Base-by-base conservation (phyloP, 495 filamentous ascomycete genomes). In the Penicillium lividum region DNA sequence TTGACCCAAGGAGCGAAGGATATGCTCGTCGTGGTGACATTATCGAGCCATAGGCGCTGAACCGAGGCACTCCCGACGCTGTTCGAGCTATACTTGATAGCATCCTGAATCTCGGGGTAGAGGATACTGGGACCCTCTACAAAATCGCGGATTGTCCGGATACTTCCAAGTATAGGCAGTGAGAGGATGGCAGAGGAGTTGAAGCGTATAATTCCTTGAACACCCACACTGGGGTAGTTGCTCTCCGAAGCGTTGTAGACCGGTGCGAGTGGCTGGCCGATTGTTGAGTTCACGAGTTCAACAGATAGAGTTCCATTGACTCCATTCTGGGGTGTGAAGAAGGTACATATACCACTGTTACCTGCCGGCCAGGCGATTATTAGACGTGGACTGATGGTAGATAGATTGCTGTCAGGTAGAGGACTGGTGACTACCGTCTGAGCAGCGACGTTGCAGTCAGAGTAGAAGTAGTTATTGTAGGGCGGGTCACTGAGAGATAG, bases 341-440 rank as follows among this genome's bases (percentile, higher is more conserved):
- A 86, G 3, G 78, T 64, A 7, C 75, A 75, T 30, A 79, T 73
- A 30, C 85, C 85, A 54, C 84, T 86, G 63, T 88, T 82, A 10
- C 85, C 85, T 9, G 84, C 82, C 8, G 85, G 84, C 85, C 85
- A 88, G 10, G 85, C 85, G 43, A 87, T 67, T 11, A 88, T 70
- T 48, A 87, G 63, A 50, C 84, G 74, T 18, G 84, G 83, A 1
- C 75, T 66, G 54, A 85, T 84, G 42, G 81, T 60, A 5, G 71
- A 76, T 0, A 86, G 74, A 52, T 86, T 74, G 65, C 78, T 84
- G 36, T 78, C 69, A n/a, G 72, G 58, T 0, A 77, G 65, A 5
- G 84, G 83, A 57, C 71, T 82, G 5, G 84, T 86, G 13, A 88
- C 70, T 3, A 87, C 80, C 0, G 84, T 81, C 59, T 88, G 85